Base-by-base conservation (phyloP, 139 green algal genomes). In the Volvox reticuliferus region DNA sequence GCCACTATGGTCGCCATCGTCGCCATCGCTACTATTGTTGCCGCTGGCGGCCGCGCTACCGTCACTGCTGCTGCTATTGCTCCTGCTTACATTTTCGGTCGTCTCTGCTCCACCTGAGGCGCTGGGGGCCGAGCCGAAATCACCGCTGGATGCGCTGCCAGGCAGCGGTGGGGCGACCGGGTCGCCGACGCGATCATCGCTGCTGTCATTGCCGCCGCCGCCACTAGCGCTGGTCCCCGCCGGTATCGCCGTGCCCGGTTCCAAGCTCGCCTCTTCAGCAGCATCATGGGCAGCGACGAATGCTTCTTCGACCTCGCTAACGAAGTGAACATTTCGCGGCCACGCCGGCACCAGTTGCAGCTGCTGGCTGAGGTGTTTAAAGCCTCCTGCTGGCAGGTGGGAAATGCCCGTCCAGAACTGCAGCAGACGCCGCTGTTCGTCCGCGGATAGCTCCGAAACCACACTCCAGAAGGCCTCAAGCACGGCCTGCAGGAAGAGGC, bases 341-440 rank as follows among this genome's bases (percentile, higher is more conserved):
- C 69, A 36, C 1, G 85, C 73, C 32, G 76, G 87, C 76, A 91
- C 75, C 22, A 91, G 32, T 55, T 91, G 87, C 87, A 91, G 76
- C 76, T 91, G 75, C 62, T 86, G 75, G 87, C 76, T 62, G 13
- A 86, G 87, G 76, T 86, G 76, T 32, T 79, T 86, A 55, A 91
- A 91, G 55, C 87, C 87, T 32, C 87, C 87, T 21, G 76, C 75
- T 9, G 87, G 87, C 76, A 91, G 76, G 87, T 91, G 87, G 9
- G 44, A 44, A 1, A 79, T 50, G 61, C 76, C 87, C 33, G 87
- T 91, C 87, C 87, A 91, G 76, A 91, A 91, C 76, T 91, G 87
- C 76, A 91, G 87, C 87, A 91, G 75, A 20, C 75, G 87, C 21
- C 87, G 87, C 61, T 73, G 75, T 18, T 86, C 33, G 14, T 85